Conservation (phyloP, 768 basidiomycete species). For the Tephrocybe sp. region DNA sequence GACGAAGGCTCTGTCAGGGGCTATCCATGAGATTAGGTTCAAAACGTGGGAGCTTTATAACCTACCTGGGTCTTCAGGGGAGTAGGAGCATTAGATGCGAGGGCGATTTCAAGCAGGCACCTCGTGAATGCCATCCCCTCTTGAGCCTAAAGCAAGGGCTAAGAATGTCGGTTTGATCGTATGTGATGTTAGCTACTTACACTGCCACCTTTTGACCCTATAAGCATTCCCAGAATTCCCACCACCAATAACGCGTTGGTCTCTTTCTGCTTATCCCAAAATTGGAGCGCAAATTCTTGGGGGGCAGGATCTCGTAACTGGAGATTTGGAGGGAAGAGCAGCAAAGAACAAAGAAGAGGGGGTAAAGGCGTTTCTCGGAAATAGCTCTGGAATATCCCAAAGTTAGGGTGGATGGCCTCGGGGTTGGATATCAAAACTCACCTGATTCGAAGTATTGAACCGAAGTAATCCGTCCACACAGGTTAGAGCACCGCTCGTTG, state of each 20-base stretch:
- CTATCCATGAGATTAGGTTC: slow-evolving; percentile 13
- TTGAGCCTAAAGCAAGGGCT: slow-evolving; percentile 38
- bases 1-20: slow-evolving; percentile 36
- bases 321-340: slow-evolving; percentile 67
- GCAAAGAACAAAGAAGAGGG: slow-evolving; percentile 60
- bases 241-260: slow-evolving; percentile 77
- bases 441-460: slow-evolving; percentile 95
- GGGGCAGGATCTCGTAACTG: slow-evolving; percentile 58
- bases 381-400: slow-evolving; percentile 68
- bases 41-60: neutral
- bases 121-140: slow-evolving; percentile 62
- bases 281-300: slow-evolving; percentile 92
- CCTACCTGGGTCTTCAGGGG: slow-evolving; percentile 80
- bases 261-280: slow-evolving; percentile 94
- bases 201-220: slow-evolving; percentile 65
- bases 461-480: slow-evolving; percentile 86
- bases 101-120: slow-evolving; percentile 81
- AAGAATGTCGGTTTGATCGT: slow-evolving; percentile 1
- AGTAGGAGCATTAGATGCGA: slow-evolving; percentile 94
- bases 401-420: neutral
- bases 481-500: slow-evolving; percentile 80
- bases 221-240: slow-evolving; percentile 82
- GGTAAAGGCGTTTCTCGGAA: slow-evolving; percentile 87
- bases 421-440: slow-evolving; percentile 26
- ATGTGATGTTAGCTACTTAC: slow-evolving; percentile 34